Evolutionary conservation across 2,329 filamentous ascomycete species (phyloP).

Genomic region (Pleurostoma richardsiae): DNA sequence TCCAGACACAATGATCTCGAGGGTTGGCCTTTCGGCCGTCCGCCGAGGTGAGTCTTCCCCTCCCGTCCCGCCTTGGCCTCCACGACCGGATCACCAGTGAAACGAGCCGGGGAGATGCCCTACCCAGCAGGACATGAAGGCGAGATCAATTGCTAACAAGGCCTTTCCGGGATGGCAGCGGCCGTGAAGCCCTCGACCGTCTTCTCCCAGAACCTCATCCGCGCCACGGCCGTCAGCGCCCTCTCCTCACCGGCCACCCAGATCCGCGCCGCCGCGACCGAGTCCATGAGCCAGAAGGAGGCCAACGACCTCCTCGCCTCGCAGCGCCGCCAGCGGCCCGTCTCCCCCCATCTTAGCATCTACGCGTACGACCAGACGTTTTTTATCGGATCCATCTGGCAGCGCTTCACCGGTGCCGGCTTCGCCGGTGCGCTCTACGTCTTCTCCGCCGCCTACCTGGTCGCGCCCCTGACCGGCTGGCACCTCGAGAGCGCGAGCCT

Average conservation of each 20-base stretch:
- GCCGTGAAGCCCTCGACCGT: slow-evolving; percentile 40
- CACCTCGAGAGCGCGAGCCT: slow-evolving; percentile 56
- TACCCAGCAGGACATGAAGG: no score
- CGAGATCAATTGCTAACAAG: slow-evolving; percentile 12
- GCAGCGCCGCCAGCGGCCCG: slow-evolving; percentile 76
- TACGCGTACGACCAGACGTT: slow-evolving; percentile 86
- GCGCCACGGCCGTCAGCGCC: slow-evolving; percentile 35
- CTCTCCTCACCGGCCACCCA: slow-evolving; percentile 30
- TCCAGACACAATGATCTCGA: slow-evolving; percentile 44
- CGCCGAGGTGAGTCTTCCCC: slow-evolving; percentile 44
- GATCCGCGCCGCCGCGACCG: slow-evolving; percentile 48
- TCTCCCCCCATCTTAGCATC: slow-evolving; percentile 80
- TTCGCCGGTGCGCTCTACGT: slow-evolving; percentile 73
- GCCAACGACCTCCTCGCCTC: slow-evolving; percentile 64
- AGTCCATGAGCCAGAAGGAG: slow-evolving; percentile 49
- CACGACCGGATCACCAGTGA: no score
- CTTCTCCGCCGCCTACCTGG: slow-evolving; percentile 77
- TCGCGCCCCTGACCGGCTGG: slow-evolving; percentile 66
- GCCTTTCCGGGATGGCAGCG: slow-evolving; percentile 11
- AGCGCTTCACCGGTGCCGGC: slow-evolving; percentile 76
- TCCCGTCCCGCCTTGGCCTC: neutral
- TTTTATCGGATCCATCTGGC: slow-evolving; percentile 66
- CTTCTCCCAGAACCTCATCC: slow-evolving; percentile 42
- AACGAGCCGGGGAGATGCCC: no score
- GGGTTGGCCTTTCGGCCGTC: slow-evolving; percentile 53